Percentiles rank a stretch among this genome's conserved stretches.
These are phyloP conservation scores for Xylaria flabelliformis DNA, from an alignment of 495 filamentous ascomycete genomes.

Conservation along the genomic window DNA sequence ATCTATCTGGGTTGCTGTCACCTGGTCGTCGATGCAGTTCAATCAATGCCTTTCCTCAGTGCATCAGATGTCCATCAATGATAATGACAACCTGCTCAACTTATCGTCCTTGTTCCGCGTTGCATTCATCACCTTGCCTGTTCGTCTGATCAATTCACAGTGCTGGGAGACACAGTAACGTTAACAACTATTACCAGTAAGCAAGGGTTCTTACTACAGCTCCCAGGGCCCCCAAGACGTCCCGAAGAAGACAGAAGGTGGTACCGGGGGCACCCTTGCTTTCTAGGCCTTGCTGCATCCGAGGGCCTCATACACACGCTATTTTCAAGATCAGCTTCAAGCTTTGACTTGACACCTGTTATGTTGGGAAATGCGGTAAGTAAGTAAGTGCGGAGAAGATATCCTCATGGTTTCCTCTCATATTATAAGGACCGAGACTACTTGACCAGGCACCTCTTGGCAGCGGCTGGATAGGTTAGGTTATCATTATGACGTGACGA, in stretches of 20 bases:
- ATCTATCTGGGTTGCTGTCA: constrained; percentile 10
- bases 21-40: not conserved
- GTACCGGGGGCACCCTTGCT: constrained; percentile 26
- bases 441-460: not conserved
- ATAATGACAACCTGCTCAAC: not conserved
- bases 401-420: constrained; percentile 6
- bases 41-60: not conserved
- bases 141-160: not conserved
- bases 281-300: constrained; percentile 26
- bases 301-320: constrained; percentile 22
- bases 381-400: constrained; percentile 1
- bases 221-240: constrained; percentile 14
- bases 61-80: not conserved
- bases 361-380: not conserved
- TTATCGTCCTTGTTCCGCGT: not conserved
- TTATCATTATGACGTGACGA: not conserved
- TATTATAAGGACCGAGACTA: not conserved
- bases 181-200: constrained; percentile 24
- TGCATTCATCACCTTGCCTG: not conserved
- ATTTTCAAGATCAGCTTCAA: constrained; percentile 15
- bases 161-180: not conserved
- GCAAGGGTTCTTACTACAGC: constrained; percentile 29
- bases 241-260: constrained; percentile 24
- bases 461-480: not conserved
- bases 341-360: constrained; percentile 9